A percentile compares a stretch with the other conserved stretches of the same genome.
Evolutionary conservation across 495 filamentous ascomycete genomes (phyloP).

Genomic region (Xylaria grammica): DNA sequence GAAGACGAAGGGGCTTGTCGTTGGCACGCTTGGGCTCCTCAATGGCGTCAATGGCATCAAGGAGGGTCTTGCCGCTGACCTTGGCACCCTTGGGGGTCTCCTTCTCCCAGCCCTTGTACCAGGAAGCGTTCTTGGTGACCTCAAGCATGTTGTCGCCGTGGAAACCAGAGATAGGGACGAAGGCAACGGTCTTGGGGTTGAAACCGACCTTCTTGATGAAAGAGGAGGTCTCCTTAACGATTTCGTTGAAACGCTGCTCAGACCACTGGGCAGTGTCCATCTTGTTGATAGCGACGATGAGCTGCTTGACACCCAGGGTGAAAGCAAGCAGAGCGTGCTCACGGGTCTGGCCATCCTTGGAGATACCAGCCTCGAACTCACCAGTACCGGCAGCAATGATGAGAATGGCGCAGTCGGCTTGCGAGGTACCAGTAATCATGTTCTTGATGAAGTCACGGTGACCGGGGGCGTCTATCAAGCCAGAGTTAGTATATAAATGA

Average conservation of each 20-base stretch:
- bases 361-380: slow-evolving; percentile 99
- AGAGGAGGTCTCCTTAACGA: slow-evolving; percentile 99
- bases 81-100: slow-evolving; percentile 88
- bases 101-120: slow-evolving; percentile 99
- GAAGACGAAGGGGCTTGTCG: slow-evolving; percentile 98
- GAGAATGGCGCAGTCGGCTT: slow-evolving; percentile 99
- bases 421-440: slow-evolving; percentile 99
- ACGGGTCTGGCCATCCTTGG: slow-evolving; percentile 99
- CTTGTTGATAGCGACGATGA: slow-evolving; percentile 99
- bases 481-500: slow-evolving; percentile 19
- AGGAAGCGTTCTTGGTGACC: slow-evolving; percentile 89
- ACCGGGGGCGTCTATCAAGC: slow-evolving; percentile 83
- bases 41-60: slow-evolving; percentile 98
- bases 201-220: slow-evolving; percentile 99
- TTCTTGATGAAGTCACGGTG: slow-evolving; percentile 99
- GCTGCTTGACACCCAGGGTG: slow-evolving; percentile 99
- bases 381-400: slow-evolving; percentile 99
- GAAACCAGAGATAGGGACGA: slow-evolving; percentile 99
- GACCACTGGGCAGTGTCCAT: slow-evolving; percentile 99
- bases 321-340: slow-evolving; percentile 99
- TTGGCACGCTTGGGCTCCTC: slow-evolving; percentile 91
- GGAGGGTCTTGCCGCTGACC: slow-evolving; percentile 92
- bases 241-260: slow-evolving; percentile 95
- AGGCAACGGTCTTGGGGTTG: slow-evolving; percentile 97
- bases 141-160: slow-evolving; percentile 99